A percentile compares a stretch with the other conserved stretches of the same genome.
Conservation (phyloP, 148 eudicot species). For the Linanthus parryae region DNA sequence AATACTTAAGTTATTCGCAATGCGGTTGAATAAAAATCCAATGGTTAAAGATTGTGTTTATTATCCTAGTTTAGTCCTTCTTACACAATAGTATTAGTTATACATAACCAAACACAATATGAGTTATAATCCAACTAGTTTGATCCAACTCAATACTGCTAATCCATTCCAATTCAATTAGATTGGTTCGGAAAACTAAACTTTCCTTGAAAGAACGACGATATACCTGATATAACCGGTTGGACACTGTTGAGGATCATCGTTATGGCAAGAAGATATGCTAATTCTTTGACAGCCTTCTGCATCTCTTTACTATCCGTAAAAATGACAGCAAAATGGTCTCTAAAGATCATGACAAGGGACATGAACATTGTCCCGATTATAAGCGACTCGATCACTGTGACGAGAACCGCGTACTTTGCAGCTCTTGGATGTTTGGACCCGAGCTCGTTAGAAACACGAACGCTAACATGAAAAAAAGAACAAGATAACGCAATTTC, state of each 20-base stretch:
- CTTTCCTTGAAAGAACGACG: too few species aligned
- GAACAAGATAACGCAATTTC: neutral
- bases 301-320: conserved; percentile 69
- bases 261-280: conserved; percentile 72
- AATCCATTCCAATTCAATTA: too few species aligned
- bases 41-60: too few species aligned
- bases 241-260: conserved; percentile 91
- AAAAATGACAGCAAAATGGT: conserved; percentile 65
- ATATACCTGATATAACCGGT: conserved; percentile 90
- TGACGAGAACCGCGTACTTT: conserved; percentile 61
- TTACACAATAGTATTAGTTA: too few species aligned
- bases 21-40: too few species aligned
- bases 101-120: too few species aligned
- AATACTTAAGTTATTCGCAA: too few species aligned
- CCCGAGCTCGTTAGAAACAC: conserved; percentile 91
- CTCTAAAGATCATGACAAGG: conserved; percentile 44
- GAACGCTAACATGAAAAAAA: conserved; percentile 18
- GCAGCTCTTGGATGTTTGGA: conserved; percentile 88
- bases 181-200: too few species aligned
- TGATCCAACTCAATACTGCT: too few species aligned
- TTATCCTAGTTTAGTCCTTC: too few species aligned
- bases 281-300: conserved; percentile 67
- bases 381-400: conserved; percentile 52
- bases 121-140: too few species aligned
- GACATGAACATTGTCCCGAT: conserved; percentile 53